These are phyloP conservation scores for Hortiboletus flavorubellus DNA, from an alignment of 768 basidiomycete species.

Conservation along the genomic window DNA sequence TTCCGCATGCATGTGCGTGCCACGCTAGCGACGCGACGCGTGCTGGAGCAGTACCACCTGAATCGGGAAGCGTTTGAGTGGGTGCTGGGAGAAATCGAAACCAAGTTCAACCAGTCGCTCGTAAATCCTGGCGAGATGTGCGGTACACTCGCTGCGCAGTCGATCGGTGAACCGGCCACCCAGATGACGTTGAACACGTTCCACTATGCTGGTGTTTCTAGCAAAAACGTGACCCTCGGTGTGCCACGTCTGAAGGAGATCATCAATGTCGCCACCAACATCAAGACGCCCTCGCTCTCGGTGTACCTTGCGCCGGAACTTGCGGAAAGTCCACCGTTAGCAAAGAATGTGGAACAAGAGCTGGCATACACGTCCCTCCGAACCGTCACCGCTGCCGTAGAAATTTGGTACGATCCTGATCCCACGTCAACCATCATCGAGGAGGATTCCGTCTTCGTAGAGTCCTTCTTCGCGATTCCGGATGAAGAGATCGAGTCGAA, in stretches of 20 bases:
- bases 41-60: slow-evolving; percentile 84
- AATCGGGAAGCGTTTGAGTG: slow-evolving; percentile 96
- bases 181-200: slow-evolving; percentile 99
- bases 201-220: slow-evolving; percentile 99
- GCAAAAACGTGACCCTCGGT: slow-evolving; percentile 99
- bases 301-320: slow-evolving; percentile 82
- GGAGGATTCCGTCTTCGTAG: slow-evolving; percentile 93
- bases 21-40: slow-evolving; percentile 81
- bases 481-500: slow-evolving; percentile 94
- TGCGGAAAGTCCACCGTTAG: slow-evolving; percentile 54
- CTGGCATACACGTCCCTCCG: slow-evolving; percentile 91
- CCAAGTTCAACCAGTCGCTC: slow-evolving; percentile 91
- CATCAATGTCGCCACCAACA: slow-evolving; percentile 97
- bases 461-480: slow-evolving; percentile 99
- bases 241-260: slow-evolving; percentile 99
- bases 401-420: slow-evolving; percentile 98
- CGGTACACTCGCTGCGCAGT: slow-evolving; percentile 95
- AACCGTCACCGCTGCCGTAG: slow-evolving; percentile 91
- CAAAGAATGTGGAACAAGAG: slow-evolving; percentile 90
- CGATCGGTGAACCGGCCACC: slow-evolving; percentile 98
- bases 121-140: slow-evolving; percentile 99
- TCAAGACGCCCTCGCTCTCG: slow-evolving; percentile 96
- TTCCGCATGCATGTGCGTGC: slow-evolving; percentile 94
- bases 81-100: slow-evolving; percentile 92
- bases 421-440: slow-evolving; percentile 91